phyloP scores from a whole-genome alignment of 2,329 filamentous ascomycete genomes.

The Metarhizium robertsii region DNA sequence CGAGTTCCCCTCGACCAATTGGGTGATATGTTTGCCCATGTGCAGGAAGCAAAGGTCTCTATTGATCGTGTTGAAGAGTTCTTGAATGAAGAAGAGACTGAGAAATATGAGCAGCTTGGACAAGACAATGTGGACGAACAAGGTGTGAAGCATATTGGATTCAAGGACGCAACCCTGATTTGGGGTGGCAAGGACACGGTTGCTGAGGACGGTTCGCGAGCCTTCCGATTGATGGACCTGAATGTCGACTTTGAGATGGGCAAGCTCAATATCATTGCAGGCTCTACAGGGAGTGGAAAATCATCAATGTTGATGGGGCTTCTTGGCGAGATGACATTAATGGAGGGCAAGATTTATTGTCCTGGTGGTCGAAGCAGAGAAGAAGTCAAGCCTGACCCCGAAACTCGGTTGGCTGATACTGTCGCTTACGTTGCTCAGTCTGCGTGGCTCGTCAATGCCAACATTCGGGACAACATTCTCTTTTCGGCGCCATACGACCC shows the following conservation, averaged over 20 bases:
- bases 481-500: conserved; percentile 78
- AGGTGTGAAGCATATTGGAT: conserved; percentile 69
- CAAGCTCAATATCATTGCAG: conserved; percentile 84
- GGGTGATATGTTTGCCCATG: conserved; percentile 97
- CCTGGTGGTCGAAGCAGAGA: conserved; percentile 81
- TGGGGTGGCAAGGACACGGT: conserved; percentile 69
- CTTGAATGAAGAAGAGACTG: conserved; percentile 84
- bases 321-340: conserved; percentile 86
- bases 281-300: conserved; percentile 90
- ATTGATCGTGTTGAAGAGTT: conserved; percentile 96
- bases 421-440: conserved; percentile 95
- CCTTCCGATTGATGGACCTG: conserved; percentile 76
- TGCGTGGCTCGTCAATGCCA: conserved; percentile 93
- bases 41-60: conserved; percentile 94
- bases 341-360: conserved; percentile 72
- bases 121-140: conserved; percentile 58
- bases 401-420: conserved; percentile 80
- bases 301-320: conserved; percentile 93
- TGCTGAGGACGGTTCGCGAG: conserved; percentile 56
- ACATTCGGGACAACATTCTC: conserved; percentile 90
- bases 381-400: conserved; percentile 70
- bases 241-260: conserved; percentile 76
- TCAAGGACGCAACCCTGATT: conserved; percentile 75
- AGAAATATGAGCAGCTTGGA: conserved; percentile 82
- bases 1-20: conserved; percentile 90